Percentiles rank a stretch among this genome's conserved stretches.
Conservation (phyloP, 768 basidiomycete genomes). For the Leccinellum luteum region DNA sequence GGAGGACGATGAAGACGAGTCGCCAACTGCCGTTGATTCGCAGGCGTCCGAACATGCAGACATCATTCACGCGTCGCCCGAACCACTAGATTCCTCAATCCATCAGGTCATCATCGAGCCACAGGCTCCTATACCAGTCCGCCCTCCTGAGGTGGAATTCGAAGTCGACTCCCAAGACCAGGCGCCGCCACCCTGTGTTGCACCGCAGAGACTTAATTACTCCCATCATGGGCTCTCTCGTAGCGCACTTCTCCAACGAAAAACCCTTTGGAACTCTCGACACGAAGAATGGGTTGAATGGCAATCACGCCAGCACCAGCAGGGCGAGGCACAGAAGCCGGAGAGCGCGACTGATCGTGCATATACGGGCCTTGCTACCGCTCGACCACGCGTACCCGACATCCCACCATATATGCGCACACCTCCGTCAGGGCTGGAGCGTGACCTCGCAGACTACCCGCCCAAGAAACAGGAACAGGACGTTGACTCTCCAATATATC, state of each 20-base stretch:
- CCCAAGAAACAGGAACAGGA: conserved; percentile 11
- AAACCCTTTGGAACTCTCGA: conserved; percentile 60
- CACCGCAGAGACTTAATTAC: conserved; percentile 42
- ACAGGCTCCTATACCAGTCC: conserved; percentile 23
- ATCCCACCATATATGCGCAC: conserved; percentile 16
- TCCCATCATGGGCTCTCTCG: conserved; percentile 62
- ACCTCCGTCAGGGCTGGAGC: conserved; percentile 31
- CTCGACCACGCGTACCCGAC: background rate
- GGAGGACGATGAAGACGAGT: background rate
- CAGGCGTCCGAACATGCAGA: conserved; percentile 14
- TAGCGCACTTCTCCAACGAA: conserved; percentile 55
- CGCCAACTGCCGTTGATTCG: conserved; percentile 11
- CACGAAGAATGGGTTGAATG: conserved; percentile 50
- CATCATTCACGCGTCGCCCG: conserved; percentile 6
- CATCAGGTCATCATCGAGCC: conserved; percentile 20
- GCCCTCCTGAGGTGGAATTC: conserved; percentile 9
- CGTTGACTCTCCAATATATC: conserved; percentile 38
- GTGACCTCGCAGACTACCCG: conserved; percentile 19
- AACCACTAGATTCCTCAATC: conserved; percentile 7
- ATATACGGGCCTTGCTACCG: conserved; percentile 24
- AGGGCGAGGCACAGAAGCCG: conserved; percentile 1
- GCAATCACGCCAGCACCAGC: conserved; percentile 18
- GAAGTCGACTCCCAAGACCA: conserved; percentile 1
- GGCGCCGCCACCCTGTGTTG: conserved; percentile 3
- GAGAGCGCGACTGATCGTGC: conserved; percentile 16